These are phyloP conservation scores for Mycena venus DNA, from an alignment of 768 basidiomycete species.

Conservation along the genomic window DNA sequence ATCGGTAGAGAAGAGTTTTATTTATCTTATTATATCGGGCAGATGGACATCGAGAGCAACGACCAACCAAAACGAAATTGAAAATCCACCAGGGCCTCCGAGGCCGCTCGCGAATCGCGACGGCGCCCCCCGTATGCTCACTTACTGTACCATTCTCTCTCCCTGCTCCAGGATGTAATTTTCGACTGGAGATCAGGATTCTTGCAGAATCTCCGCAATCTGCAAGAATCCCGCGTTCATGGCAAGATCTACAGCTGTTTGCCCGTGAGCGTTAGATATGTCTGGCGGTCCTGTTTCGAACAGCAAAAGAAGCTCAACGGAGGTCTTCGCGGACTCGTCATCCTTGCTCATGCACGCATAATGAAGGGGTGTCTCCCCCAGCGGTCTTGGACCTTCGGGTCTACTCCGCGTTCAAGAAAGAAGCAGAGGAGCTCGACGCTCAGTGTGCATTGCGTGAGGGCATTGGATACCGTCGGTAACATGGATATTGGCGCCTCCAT, in stretches of 20 bases:
- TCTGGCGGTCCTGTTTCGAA: background rate
- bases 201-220: background rate
- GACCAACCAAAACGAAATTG: too few species aligned
- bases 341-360: background rate
- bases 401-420: background rate
- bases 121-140: too few species aligned
- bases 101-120: too few species aligned
- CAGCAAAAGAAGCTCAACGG: background rate
- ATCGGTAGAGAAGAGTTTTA: too few species aligned
- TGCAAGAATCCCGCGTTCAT: background rate
- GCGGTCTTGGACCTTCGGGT: background rate
- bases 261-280: background rate
- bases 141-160: background rate
- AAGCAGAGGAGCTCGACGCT: background rate
- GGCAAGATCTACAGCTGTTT: background rate
- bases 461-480: background rate
- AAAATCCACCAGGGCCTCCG: too few species aligned
- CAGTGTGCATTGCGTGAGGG: background rate
- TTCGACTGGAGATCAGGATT: background rate
- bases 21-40: too few species aligned
- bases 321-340: background rate
- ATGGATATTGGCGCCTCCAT: background rate
- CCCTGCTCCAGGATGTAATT: background rate
- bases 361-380: background rate
- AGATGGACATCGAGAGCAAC: too few species aligned